A percentile compares a stretch with the other conserved stretches of the same genome.
Conservation (phyloP, 805 yeast genomes). For the Nakazawaea siamensis region DNA sequence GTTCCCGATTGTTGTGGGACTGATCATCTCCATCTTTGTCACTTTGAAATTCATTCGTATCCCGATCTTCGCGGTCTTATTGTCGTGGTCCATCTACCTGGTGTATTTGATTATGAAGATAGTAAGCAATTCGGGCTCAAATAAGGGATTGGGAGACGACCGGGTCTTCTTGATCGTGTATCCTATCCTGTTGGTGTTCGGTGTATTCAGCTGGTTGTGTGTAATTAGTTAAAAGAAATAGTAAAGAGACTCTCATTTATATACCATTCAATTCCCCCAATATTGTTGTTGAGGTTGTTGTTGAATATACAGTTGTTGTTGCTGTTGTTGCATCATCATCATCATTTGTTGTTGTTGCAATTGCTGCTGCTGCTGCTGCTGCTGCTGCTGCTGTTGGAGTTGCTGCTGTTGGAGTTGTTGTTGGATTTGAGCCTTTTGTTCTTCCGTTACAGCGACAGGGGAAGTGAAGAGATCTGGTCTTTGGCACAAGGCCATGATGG, state of each 20-base stretch:
- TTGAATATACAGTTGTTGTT: slow-evolving; percentile 8
- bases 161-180: slow-evolving; percentile 44
- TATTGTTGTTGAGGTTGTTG: slow-evolving; percentile 10
- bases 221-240: slow-evolving; percentile 17
- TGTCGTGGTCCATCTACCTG: slow-evolving; percentile 44
- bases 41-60: slow-evolving; percentile 35
- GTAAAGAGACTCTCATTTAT: no score
- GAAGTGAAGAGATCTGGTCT: slow-evolving; percentile 26
- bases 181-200: slow-evolving; percentile 44
- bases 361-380: slow-evolving; percentile 13
- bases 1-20: slow-evolving; percentile 47
- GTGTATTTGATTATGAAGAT: slow-evolving; percentile 44
- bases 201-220: slow-evolving; percentile 45
- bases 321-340: slow-evolving; percentile 11
- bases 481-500: slow-evolving; percentile 31
- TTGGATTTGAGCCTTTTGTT: slow-evolving; percentile 5
- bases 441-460: slow-evolving; percentile 20
- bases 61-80: slow-evolving; percentile 29
- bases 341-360: background rate
- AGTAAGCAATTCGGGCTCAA: slow-evolving; percentile 24
- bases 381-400: slow-evolving; percentile 14
- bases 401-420: slow-evolving; percentile 10
- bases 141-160: slow-evolving; percentile 42
- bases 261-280: background rate
- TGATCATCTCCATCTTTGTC: slow-evolving; percentile 33